phyloP scores from a whole-genome alignment of 1,284 basidiomycete genomes.

The Apiotrichum porosum region DNA sequence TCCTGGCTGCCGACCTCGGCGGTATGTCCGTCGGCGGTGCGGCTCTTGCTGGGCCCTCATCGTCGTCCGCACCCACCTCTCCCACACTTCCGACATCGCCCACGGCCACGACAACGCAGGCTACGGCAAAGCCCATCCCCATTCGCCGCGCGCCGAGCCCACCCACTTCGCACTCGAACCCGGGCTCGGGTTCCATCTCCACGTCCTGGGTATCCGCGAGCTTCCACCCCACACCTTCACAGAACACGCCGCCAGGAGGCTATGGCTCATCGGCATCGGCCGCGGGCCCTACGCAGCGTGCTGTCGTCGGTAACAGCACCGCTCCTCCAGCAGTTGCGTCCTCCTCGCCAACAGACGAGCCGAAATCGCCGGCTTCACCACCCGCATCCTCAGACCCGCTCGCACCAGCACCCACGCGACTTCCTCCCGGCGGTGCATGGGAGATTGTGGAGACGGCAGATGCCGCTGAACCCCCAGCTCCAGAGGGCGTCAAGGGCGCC shows the following conservation, averaged over 20 bases:
- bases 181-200: slow-evolving; percentile 16
- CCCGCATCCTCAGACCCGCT: neutral
- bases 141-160: neutral
- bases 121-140: neutral
- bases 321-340: too few species aligned
- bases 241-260: slow-evolving; percentile 20
- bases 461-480: slow-evolving; percentile 11
- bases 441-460: slow-evolving; percentile 43
- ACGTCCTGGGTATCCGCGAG: slow-evolving; percentile 34
- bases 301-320: neutral
- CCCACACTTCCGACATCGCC: too few species aligned
- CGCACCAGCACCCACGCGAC: slow-evolving; percentile 4
- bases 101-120: too few species aligned
- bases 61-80: too few species aligned
- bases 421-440: slow-evolving; percentile 45
- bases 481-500: slow-evolving; percentile 39
- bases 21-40: too few species aligned
- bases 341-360: too few species aligned
- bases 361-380: neutral
- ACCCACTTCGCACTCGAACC: neutral
- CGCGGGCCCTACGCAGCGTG: neutral
- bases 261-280: slow-evolving; percentile 4
- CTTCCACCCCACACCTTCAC: slow-evolving; percentile 30
- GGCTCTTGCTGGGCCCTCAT: too few species aligned
- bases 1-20: neutral